A percentile compares a stretch with the other conserved stretches of the same genome.
These are phyloP conservation scores for Trichophyton verrucosum DNA, from an alignment of 2,329 filamentous ascomycete species.

Conservation along the genomic window DNA sequence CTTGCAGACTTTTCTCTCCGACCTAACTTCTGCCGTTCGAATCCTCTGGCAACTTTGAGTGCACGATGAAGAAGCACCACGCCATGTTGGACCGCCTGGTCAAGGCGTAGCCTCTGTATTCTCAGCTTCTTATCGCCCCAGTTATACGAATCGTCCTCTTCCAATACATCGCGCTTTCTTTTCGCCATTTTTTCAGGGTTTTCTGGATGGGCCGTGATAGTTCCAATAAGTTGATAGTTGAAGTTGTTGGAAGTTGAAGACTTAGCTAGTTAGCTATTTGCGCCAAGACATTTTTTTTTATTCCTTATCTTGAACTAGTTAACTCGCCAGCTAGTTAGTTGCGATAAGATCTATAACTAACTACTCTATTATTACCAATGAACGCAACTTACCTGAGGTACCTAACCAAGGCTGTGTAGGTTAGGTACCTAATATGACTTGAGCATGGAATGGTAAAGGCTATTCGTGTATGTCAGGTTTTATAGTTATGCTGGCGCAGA, in stretches of 20 bases:
- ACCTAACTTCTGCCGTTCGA: slow-evolving; percentile 53
- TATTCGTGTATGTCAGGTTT: not conserved
- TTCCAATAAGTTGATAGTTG: not conserved
- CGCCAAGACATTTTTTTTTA: not conserved
- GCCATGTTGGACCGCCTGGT: slow-evolving; percentile 38
- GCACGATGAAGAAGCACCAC: slow-evolving; percentile 40
- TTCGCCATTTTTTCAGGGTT: slow-evolving; percentile 21
- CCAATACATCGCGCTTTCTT: slow-evolving; percentile 27
- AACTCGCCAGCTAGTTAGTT: no score
- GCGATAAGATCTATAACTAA: no score
- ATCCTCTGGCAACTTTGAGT: slow-evolving; percentile 47
- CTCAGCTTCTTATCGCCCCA: slow-evolving; percentile 19
- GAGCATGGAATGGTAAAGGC: not conserved
- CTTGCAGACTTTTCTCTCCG: slow-evolving; percentile 45
- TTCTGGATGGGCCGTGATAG: not conserved
- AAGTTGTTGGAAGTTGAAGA: not conserved
- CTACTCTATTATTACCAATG: no score
- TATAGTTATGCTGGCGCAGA: not conserved
- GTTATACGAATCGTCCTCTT: slow-evolving; percentile 15
- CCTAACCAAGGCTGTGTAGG: no score
- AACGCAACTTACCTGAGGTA: no score
- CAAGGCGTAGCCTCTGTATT: slow-evolving; percentile 29
- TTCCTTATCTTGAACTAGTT: no score
- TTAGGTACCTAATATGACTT: no score
- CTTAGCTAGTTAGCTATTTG: not conserved